phyloP scores from a whole-genome alignment of 2,329 filamentous ascomycete genomes.

The Sclerotinia nivalis region DNA sequence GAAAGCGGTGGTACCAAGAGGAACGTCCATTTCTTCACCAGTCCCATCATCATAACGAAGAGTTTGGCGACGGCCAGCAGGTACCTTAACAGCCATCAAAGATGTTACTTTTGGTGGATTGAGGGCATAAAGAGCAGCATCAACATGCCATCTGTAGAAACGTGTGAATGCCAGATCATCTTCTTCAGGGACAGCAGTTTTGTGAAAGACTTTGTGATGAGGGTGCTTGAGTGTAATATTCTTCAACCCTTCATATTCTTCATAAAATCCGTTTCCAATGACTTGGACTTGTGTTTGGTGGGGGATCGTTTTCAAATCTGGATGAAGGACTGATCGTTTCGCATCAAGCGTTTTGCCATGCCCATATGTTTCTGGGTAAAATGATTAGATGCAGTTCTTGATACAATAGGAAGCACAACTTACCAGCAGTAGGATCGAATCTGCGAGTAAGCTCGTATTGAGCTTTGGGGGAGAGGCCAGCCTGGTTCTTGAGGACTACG shows the following conservation, averaged over 20 bases:
- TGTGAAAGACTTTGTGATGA: slow-evolving; percentile 76
- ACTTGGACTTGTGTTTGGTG: slow-evolving; percentile 80
- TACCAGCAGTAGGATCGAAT: slow-evolving; percentile 64
- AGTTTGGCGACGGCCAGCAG: slow-evolving; percentile 63
- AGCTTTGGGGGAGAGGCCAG: slow-evolving; percentile 63
- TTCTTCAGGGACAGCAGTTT: slow-evolving; percentile 61
- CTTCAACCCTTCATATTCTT: slow-evolving; percentile 68
- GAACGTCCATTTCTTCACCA: slow-evolving; percentile 64
- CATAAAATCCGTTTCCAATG: slow-evolving; percentile 72
- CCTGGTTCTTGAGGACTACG: slow-evolving; percentile 69
- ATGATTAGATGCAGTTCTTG: neutral
- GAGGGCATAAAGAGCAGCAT: slow-evolving; percentile 73
- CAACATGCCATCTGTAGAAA: slow-evolving; percentile 80
- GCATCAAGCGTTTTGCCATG: slow-evolving; percentile 74
- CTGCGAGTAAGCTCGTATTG: slow-evolving; percentile 73
- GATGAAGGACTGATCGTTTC: slow-evolving; percentile 65
- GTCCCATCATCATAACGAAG: slow-evolving; percentile 73
- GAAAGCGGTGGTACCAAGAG: slow-evolving; percentile 76
- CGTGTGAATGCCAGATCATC: slow-evolving; percentile 58
- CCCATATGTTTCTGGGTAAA: slow-evolving; percentile 57
- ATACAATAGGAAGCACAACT: neutral
- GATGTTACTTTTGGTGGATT: slow-evolving; percentile 74
- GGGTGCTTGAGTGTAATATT: slow-evolving; percentile 71
- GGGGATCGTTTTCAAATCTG: slow-evolving; percentile 77
- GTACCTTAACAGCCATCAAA: slow-evolving; percentile 72